Base-by-base conservation (phyloP, 2,329 filamentous ascomycete species). In the Dactylellina drechsleri region DNA sequence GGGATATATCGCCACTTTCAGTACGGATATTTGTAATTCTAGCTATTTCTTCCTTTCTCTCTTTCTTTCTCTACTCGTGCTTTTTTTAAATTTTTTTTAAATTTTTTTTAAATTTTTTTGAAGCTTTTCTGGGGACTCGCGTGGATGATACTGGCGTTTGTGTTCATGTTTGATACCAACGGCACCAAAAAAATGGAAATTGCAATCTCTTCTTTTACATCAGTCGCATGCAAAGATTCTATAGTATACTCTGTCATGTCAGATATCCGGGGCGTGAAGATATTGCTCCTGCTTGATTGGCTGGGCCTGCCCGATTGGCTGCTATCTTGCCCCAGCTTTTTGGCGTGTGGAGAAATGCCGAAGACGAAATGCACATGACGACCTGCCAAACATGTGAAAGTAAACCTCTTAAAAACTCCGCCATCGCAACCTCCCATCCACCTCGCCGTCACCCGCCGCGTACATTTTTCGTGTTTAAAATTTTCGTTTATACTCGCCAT, bases 281-380 rank as follows among this genome's bases (percentile, higher is more conserved):
- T 23, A 20, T 31, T 15, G 23, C 57, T 23, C 41, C 57, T 60
- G n/a, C 57, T 60, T 47, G 57, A 60, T 62, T 70, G 66, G 66
- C 53, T 66, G 60, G 61, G 62, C 45, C 41, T 74, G 56, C 70
- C 62, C 20, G 31, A 60, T 66, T 67, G 43, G 70, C 50, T 10
- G 57, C 64, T 74, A 62, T 74, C 31, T 36, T 36, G 6, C 31
- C 31, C 31, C 5, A 36, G 31, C 10, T 36, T 36, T 36, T 36
- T 47, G 57, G 62, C 45, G 52, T 67, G 71, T 75, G 71, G 71
- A 68, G 71, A 75, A 75, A 75, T 75, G 71, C 71, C 71, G 71
- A 75, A 75, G 56, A 18, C 13, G 52, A 65, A 59, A 47, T 64
- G 64, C 64, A 75, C 71, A 75, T 75, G 71, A 75, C 64, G 71